phyloP scores from a whole-genome alignment of 2,329 filamentous ascomycete species.

The Penicillium sp. region DNA sequence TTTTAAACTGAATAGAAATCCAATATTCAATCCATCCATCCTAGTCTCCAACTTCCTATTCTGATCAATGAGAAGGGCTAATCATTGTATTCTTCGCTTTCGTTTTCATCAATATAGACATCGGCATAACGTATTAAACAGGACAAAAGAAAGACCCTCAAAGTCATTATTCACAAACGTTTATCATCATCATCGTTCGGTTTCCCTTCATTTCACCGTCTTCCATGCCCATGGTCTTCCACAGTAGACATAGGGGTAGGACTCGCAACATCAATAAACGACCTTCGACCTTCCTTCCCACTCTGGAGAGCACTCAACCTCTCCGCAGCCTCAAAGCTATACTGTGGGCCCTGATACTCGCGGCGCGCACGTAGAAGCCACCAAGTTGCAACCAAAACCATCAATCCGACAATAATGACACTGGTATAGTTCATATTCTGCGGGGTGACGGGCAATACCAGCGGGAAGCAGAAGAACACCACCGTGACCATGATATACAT shows the following conservation, averaged over 20 bases:
- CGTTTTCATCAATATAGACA: background rate
- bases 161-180: background rate
- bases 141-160: background rate
- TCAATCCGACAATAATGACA: conserved; percentile 39
- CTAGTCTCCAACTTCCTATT: background rate
- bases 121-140: background rate
- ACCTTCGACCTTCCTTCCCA: conserved; percentile 15
- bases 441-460: conserved; percentile 45
- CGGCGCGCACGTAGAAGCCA: conserved; percentile 33
- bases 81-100: background rate
- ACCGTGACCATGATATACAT: conserved; percentile 61
- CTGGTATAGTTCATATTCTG: conserved; percentile 55
- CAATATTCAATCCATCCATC: background rate
- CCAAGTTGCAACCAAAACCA: conserved; percentile 33
- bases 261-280: conserved; percentile 15
- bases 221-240: conserved; percentile 2
- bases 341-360: conserved; percentile 37
- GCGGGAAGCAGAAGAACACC: conserved; percentile 64
- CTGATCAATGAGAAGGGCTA: background rate
- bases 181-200: background rate
- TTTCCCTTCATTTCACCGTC: conserved; percentile 1
- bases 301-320: conserved; percentile 47
- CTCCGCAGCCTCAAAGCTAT: conserved; percentile 54
- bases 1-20: background rate
- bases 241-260: background rate